A percentile compares a stretch with the other conserved stretches of the same genome.
Conservation (phyloP, 129 eudicot genomes). For the Arctium lappa region DNA sequence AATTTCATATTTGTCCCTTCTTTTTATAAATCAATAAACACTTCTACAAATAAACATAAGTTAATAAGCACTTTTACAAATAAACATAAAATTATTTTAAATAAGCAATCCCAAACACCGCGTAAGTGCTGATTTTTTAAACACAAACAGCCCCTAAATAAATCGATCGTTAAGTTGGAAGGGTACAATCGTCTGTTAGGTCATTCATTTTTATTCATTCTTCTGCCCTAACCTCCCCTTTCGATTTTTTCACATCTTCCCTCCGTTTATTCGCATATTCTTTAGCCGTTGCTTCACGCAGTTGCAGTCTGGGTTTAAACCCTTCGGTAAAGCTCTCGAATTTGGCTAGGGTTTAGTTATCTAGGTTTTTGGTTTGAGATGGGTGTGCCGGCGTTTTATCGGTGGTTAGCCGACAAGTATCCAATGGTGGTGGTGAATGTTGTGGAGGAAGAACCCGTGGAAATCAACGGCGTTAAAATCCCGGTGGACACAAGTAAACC, state of each 20-base stretch:
- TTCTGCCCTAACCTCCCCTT: background rate
- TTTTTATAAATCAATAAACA: too few relatives aligned
- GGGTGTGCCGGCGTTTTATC: slow-evolving; percentile 98
- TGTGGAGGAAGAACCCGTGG: slow-evolving; percentile 72
- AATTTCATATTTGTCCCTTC: too few relatives aligned
- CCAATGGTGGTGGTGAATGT: slow-evolving; percentile 80
- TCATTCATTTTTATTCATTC: background rate
- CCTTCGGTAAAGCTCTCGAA: background rate
- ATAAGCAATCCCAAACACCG: too few relatives aligned
- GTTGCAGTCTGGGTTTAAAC: background rate
- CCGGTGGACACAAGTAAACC: slow-evolving; percentile 87
- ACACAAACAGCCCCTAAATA: background rate
- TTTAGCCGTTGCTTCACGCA: background rate
- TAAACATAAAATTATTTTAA: too few relatives aligned
- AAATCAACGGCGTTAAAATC: slow-evolving; percentile 60
- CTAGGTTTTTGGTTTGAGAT: slow-evolving; percentile 10
- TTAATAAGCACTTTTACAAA: too few relatives aligned
- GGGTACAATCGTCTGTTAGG: background rate
- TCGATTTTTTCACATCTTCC: background rate
- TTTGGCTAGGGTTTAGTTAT: slow-evolving; percentile 13
- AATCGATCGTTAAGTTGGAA: background rate
- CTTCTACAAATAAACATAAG: too few relatives aligned
- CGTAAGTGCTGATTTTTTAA: too few relatives aligned
- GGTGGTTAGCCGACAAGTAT: slow-evolving; percentile 98
- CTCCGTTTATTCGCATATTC: background rate